Conservation (phyloP, 2,329 filamentous ascomycete species). For the Myriosclerotinia duriaeana region DNA sequence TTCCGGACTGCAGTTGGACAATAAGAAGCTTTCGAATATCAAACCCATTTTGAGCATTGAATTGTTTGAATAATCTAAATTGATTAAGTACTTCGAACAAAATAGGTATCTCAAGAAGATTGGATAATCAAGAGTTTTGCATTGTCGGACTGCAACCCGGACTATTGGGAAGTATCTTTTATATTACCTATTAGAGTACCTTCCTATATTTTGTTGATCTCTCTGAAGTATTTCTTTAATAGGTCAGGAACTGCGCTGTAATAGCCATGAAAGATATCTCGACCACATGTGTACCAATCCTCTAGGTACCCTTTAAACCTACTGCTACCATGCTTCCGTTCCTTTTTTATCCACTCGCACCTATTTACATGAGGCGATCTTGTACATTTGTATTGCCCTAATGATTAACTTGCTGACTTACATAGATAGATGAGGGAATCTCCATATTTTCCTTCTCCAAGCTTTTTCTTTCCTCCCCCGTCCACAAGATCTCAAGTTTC, state of each 20-base stretch:
- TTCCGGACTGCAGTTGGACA: too few relatives aligned
- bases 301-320: neutral
- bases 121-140: too few relatives aligned
- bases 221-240: slow-evolving; percentile 2
- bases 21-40: too few relatives aligned
- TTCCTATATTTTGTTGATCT: neutral
- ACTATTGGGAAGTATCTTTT: neutral
- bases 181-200: neutral
- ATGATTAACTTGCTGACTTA: neutral
- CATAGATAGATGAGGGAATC: slow-evolving; percentile 19
- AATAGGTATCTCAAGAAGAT: too few relatives aligned
- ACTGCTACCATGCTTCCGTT: neutral
- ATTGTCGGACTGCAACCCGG: too few relatives aligned
- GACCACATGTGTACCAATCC: neutral
- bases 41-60: too few relatives aligned
- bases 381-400: neutral
- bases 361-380: neutral
- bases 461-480: neutral
- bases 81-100: too few relatives aligned
- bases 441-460: slow-evolving; percentile 3
- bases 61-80: too few relatives aligned
- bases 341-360: neutral
- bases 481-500: slow-evolving; percentile 5
- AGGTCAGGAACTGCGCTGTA: neutral
- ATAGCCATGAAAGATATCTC: neutral